Evolutionary conservation across 139 green algal genomes (phyloP).

Genomic region (Chlamydomonas eustigma): DNA sequence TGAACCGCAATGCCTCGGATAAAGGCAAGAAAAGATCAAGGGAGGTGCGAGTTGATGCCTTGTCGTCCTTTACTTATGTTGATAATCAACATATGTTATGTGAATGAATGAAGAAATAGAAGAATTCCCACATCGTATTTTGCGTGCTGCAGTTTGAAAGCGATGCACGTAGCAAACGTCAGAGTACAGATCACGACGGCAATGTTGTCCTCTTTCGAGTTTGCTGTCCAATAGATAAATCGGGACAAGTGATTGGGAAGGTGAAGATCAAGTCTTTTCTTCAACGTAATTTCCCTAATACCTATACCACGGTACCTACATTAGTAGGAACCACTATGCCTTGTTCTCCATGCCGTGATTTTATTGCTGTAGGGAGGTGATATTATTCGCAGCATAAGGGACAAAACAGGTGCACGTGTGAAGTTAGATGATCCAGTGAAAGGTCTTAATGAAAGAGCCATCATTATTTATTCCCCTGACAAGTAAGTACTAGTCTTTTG

Average conservation of each 20-base stretch:
- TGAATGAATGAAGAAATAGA: no score
- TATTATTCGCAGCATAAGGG: conserved; percentile 19
- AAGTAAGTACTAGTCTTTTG: no score
- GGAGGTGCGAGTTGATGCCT: no score
- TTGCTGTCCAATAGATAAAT: not conserved
- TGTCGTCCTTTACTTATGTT: no score
- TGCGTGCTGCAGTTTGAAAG: no score
- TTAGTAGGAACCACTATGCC: not conserved
- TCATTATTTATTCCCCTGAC: conserved; percentile 11
- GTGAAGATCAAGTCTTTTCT: not conserved
- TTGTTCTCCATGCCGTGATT: no score
- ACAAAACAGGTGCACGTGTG: conserved; percentile 10
- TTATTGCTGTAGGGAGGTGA: conserved; percentile 24
- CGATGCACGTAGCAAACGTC: no score
- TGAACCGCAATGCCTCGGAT: no score
- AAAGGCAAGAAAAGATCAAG: no score
- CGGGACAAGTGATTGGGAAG: conserved; percentile 20
- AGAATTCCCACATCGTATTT: no score
- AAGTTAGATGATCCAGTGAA: conserved; percentile 18
- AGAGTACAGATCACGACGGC: no score
- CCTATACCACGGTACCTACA: not conserved
- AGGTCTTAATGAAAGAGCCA: conserved; percentile 9
- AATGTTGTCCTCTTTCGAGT: not conserved
- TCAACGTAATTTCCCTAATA: not conserved
- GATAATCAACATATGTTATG: no score